Conservation (phyloP, 2,329 filamentous ascomycete species). For the Fusarium sp. region DNA sequence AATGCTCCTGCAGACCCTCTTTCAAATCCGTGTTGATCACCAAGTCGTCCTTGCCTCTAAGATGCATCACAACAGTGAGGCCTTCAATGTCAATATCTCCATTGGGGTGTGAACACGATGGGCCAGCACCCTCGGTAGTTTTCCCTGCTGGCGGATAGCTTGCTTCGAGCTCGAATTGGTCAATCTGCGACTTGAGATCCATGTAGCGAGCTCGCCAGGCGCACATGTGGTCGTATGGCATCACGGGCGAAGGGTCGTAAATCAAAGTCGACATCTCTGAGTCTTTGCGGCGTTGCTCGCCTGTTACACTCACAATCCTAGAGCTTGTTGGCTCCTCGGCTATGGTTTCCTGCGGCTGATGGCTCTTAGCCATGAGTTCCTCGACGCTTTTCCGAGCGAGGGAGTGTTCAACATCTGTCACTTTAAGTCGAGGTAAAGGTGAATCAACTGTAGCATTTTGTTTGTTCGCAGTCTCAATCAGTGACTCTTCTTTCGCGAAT, state of each 20-base stretch:
- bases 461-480: not conserved
- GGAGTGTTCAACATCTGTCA: constrained; percentile 49
- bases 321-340: constrained; percentile 5
- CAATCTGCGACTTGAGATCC: constrained; percentile 57
- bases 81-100: constrained; percentile 61
- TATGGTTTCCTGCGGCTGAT: constrained; percentile 11
- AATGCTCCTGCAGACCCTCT: constrained; percentile 48
- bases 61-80: constrained; percentile 65
- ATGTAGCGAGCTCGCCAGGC: constrained; percentile 59
- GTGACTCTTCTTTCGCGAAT: constrained; percentile 10
- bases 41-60: constrained; percentile 63
- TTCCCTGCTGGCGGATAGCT: constrained; percentile 38
- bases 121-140: constrained; percentile 40
- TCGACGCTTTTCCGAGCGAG: constrained; percentile 45
- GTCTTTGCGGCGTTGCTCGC: constrained; percentile 18
- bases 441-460: constrained; percentile 15
- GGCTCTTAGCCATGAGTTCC: constrained; percentile 28
- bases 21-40: constrained; percentile 64
- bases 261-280: constrained; percentile 41
- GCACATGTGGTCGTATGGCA: constrained; percentile 58
- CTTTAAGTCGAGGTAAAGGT: constrained; percentile 41
- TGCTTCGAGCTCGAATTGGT: constrained; percentile 58
- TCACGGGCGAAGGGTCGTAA: constrained; percentile 53
- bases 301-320: constrained; percentile 9
- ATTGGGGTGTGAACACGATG: constrained; percentile 43